Conservation (phyloP, 768 basidiomycete genomes). For the Boletus speciosus region DNA sequence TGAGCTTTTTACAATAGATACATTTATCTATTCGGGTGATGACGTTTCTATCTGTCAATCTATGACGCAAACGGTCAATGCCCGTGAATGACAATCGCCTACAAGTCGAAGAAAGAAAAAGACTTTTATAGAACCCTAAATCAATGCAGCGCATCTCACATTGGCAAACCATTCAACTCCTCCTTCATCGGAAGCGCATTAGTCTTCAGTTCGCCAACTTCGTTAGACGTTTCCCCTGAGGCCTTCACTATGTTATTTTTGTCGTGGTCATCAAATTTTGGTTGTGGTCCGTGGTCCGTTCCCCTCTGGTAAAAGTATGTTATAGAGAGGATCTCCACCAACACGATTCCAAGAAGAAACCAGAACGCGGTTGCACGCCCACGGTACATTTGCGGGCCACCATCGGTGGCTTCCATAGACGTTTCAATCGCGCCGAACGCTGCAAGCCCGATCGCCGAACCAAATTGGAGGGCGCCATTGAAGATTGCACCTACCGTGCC, state of each 20-base stretch:
- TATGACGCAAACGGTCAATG: not conserved
- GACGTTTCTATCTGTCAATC: not conserved
- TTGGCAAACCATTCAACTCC: not conserved
- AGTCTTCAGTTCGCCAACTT: not conserved
- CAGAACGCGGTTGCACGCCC: constrained; percentile 46
- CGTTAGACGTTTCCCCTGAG: not conserved
- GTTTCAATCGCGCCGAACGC: constrained; percentile 47
- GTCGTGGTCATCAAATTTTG: not conserved
- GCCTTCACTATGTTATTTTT: not conserved
- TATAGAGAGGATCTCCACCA: constrained; percentile 31
- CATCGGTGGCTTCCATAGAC: constrained; percentile 36
- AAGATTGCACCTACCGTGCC: constrained; percentile 58
- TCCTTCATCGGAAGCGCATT: not conserved
- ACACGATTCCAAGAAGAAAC: constrained; percentile 39
- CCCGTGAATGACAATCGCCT: not conserved
- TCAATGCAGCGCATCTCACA: not conserved
- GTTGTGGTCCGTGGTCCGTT: constrained; percentile 11
- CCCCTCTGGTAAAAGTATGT: constrained; percentile 33
- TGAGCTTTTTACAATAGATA: not conserved
- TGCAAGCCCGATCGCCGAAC: constrained; percentile 49
- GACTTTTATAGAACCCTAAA: not conserved
- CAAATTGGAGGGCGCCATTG: constrained; percentile 50
- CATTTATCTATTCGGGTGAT: not conserved
- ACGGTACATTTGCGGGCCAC: constrained; percentile 30
- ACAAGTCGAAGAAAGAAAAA: not conserved